Base-by-base conservation (phyloP, 371 early-diverging fungal genomes). In the Syncephalastrum monosporum region DNA sequence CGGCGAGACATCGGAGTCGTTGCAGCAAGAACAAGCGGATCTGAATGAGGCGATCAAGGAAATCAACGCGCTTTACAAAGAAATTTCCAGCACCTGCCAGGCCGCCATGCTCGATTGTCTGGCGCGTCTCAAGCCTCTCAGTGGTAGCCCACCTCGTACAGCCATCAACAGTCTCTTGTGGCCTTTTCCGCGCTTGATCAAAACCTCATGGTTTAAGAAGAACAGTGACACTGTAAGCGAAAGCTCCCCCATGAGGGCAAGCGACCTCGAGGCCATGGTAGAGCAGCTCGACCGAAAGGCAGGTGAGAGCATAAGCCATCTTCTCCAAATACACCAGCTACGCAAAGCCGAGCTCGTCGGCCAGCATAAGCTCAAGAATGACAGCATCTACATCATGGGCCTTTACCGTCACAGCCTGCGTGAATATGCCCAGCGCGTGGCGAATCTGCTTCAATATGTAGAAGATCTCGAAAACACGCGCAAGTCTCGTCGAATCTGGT, bases 131-230 rank as follows among this genome's bases (percentile, higher is more conserved):
- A 51, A 24, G 1, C 21, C 50, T 1, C 56, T 73, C 25, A 60
- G 65, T 25, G 61, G 61, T 17, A 56, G 55, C 47, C 57, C 63
- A 4, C 47, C 64, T 17, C 57, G 57, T 15, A 63, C 67, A 3
- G 48, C 55, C 1, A 42, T 67, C n/a, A 71, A 65, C 29, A 69
- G 67, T 47, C 50, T 71, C 14, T 23, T 75, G 10, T 75, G 75
- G 75, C 75, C 75, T 5, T 75, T 75, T 23, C 75, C 75, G 2
- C 48, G 72, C 71, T 7, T 63, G 62, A 48, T 14, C 55, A 41
- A 50, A 13, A 7, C 27, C 17, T 50, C 13, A 3, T 38, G 14
- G 44, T 17, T 48, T 1, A 57, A 46, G 17, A 44, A 24, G 14
- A 29, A 42, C 57, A 27, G 55, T 5, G 17, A 19, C 12, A 19